Base-by-base conservation (phyloP, 768 basidiomycete genomes). In the Suillus cothurnatus region DNA sequence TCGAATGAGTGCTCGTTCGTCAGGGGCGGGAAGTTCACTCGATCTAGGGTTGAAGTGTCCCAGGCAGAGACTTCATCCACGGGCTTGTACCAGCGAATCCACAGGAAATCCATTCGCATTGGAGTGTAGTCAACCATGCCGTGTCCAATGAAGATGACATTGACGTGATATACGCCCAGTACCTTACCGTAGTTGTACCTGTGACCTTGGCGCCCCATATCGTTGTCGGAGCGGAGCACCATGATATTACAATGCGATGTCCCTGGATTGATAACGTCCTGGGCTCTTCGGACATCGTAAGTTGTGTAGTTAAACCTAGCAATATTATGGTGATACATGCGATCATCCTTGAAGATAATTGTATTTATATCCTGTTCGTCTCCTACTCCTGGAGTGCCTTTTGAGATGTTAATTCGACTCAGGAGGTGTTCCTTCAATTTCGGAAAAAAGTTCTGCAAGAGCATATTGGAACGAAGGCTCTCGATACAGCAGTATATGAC, bases 301-400 rank as follows among this genome's bases (percentile, higher is more conserved):
- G 31, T 64, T 0, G 63, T 64, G n/a, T 45, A 64, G 11, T 64
- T 60, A 14, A 64, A 6, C 15, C 56, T 28, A 1, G 26, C 2
- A 43, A 64, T 12, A 6, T 61, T 39, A 7, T 64, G 63, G 14
- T 5, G 8, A 23, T 64, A 52, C 4, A 45, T n/a, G 1, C 11
- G 11, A n/a, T 49, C 23, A 5, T 49, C 47, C 47, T 49, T 49
- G 2, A 23, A 2, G 39, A 34, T 19, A 34, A 62, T 7, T 12
- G 28, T 21, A 9, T 81, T 73, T 80, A 79, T 5, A 81, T 65
- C 4, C 80, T 65, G 61, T 81, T 80, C 60, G 81, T 77, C 21
- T n/a, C n/a, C n/a, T 9, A 2, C 23, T 1, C 2, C 11, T 3
- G 4, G 23, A 0, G 6, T 1, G 14, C 14, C 6, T 14, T 3